Evolutionary conservation across 208 protist species (phyloP), one percentile per base, ranked within the genome.

Genomic region (Trypanosoma theileri): DNA sequence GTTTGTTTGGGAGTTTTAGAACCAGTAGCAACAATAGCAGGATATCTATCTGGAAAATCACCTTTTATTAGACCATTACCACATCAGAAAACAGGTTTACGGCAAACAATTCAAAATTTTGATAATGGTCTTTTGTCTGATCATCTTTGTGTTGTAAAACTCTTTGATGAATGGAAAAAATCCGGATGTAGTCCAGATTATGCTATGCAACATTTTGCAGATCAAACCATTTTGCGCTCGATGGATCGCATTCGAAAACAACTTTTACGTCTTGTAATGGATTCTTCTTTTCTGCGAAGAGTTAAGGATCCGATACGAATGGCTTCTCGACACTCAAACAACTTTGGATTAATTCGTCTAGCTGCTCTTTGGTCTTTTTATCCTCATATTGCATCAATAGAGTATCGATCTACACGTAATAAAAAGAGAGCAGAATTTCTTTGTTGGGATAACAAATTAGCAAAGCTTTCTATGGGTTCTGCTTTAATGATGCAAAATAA

Each of bases 1-100:
- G 77, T 83, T 41, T 92, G 86, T 71, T 87, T 97, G 42, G 91
- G 91, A 53, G 89, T 95, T 31, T 75, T 97, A 35, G 89, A 96
- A 45, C 80, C 91, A 3, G 75, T 95, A 45, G 84, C 85, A n/a
- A 95, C 83, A 1, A 89, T 97, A 64, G 91, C 93, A 17, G 93
- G 91, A 9, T 89, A 84, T 7, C 77, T 96, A 41, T 91, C 85
- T 14, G 78, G 84, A 28, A 97, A 95, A 71, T 89, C 87, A 41
- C 81, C 81, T 2, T 94, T 93, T 62, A 75, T 94, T 28, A 85
- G 84, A 31, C 90, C 90, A 1, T 64, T 89, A 26, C 58, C 72
- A n/a, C 77, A 84, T 64, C 70, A 91, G 65, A 82, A 80, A 31
- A 73, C 53, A 21, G 78, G 71, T 17, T 57, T 75, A 6, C 72